Evolutionary conservation across 768 basidiomycete genomes (phyloP), one percentile per base, ranked within the genome.

Genomic region (Cystofilobasidium bisporidii): DNA sequence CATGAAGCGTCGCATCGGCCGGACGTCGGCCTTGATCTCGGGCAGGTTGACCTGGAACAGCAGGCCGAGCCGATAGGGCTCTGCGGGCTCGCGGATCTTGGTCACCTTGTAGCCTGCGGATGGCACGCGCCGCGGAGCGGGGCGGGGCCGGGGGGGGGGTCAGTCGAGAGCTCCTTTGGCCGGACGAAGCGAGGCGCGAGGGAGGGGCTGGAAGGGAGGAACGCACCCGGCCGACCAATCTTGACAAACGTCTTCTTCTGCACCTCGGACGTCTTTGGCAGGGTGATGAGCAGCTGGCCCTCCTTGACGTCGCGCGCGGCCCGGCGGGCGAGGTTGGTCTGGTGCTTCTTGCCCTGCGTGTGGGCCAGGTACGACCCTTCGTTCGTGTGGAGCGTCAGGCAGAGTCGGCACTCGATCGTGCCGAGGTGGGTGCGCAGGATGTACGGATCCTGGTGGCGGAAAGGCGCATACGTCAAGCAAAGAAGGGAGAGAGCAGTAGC

Each of bases 341-440:
- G 96, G 76, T 98, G 96, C 76, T 98, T 99, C 81, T 98, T 99
- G 26, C 96, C 96, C 80, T 98, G 96, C 0, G 96, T 99, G 73
- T 99, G 96, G 0, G 96, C 96, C 58, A 99, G 87, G 56, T 70
- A 72, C 18, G 93, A 96, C 24, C 96, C 96, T 79, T 99, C 96
- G 74, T 98, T 98, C n/a, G 94, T 97, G 79, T 99, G 96, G 15
- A 99, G 83, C 0, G 96, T 99, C 57, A 99, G 80, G 77, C 96
- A 98, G 33, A 99, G 83, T 73, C 93, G 89, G 80, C 96, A 99
- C 84, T 98, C 94, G 48, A 98, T 84, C 12, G 93, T 97, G 48
- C 96, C 96, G 67, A 99, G 83, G 78, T 99, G 96, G 77, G 97
- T 99, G 78, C 94, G 90, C 43, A 99, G 85, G 76, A 99, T 97